phyloP scores from a whole-genome alignment of 352 stramenopile species.

The Globisporangium perplexum region DNA sequence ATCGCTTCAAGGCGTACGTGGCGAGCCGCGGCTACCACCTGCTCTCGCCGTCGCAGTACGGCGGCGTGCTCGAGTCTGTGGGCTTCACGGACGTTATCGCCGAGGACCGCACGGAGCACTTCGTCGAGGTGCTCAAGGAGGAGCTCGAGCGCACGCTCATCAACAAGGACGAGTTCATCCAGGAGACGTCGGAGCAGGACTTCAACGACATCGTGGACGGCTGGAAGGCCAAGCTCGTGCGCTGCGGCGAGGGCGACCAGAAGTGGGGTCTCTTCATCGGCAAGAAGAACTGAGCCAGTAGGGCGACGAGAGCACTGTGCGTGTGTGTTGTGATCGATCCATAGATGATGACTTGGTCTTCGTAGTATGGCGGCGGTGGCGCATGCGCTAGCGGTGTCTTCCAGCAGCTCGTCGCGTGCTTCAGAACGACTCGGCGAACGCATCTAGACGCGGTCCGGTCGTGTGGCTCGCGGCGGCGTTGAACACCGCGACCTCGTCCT shows the following conservation, averaged over 20 bases:
- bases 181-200: constrained; percentile 58
- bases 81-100: constrained; percentile 50
- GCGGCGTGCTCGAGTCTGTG: constrained; percentile 34
- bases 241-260: constrained; percentile 61
- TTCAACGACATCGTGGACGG: constrained; percentile 65
- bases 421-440: constrained; percentile 28
- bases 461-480: background rate
- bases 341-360: no score
- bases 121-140: constrained; percentile 57
- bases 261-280: constrained; percentile 76
- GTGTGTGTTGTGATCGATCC: background rate
- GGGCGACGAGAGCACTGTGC: background rate
- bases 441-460: constrained; percentile 10
- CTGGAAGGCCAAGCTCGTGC: constrained; percentile 63
- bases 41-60: constrained; percentile 55
- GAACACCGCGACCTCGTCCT: constrained; percentile 12
- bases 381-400: no score
- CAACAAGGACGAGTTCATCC: constrained; percentile 61
- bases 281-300: constrained; percentile 31
- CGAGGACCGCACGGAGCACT: constrained; percentile 65
- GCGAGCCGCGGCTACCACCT: constrained; percentile 60
- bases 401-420: no score
- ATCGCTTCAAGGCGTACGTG: constrained; percentile 59
- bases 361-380: no score
- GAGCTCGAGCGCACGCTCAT: constrained; percentile 48